These are phyloP conservation scores for Friedmanniomyces endolithicus DNA, from an alignment of 495 filamentous ascomycete species.

Conservation along the genomic window DNA sequence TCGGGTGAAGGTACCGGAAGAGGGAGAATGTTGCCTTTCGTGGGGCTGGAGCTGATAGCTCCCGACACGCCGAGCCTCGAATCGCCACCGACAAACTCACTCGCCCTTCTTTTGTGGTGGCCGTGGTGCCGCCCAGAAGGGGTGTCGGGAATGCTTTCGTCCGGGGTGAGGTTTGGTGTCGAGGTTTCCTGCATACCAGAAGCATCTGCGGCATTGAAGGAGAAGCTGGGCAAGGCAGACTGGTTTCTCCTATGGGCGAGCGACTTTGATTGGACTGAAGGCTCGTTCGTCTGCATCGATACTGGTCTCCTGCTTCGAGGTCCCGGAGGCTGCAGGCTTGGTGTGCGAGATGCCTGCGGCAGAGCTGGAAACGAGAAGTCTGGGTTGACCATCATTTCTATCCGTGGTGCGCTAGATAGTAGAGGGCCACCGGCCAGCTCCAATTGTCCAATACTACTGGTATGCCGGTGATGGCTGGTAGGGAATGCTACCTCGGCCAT, in stretches of 20 bases:
- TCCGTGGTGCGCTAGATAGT: slow-evolving; percentile 6
- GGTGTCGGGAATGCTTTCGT: slow-evolving; percentile 19
- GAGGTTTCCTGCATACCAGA: slow-evolving; percentile 5
- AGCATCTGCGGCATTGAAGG: slow-evolving; percentile 27
- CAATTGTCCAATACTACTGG: slow-evolving; percentile 1
- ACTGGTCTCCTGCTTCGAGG: slow-evolving; percentile 3
- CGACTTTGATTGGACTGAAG: not conserved
- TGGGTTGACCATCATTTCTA: slow-evolving; percentile 16
- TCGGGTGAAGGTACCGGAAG: slow-evolving; percentile 34
- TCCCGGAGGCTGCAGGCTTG: not conserved
- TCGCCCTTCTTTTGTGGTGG: slow-evolving; percentile 61
- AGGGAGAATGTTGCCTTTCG: slow-evolving; percentile 46
- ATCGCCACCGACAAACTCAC: slow-evolving; percentile 69
- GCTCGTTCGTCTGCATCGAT: slow-evolving; percentile 12
- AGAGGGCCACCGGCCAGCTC: not conserved
- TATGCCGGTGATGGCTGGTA: not conserved
- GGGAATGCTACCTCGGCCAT: slow-evolving; percentile 11
- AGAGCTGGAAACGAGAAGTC: slow-evolving; percentile 15
- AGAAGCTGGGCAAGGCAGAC: slow-evolving; percentile 29
- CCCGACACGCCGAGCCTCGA: slow-evolving; percentile 45
- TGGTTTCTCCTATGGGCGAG: slow-evolving; percentile 16
- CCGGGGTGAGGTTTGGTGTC: slow-evolving; percentile 26
- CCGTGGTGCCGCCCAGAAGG: slow-evolving; percentile 35
- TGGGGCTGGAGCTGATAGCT: slow-evolving; percentile 50
- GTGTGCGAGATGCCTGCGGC: not conserved